Percentiles rank a stretch among this genome's conserved stretches.
These are phyloP conservation scores for Thermoascus crustaceus DNA, from an alignment of 2,329 filamentous ascomycete genomes.

Conservation along the genomic window DNA sequence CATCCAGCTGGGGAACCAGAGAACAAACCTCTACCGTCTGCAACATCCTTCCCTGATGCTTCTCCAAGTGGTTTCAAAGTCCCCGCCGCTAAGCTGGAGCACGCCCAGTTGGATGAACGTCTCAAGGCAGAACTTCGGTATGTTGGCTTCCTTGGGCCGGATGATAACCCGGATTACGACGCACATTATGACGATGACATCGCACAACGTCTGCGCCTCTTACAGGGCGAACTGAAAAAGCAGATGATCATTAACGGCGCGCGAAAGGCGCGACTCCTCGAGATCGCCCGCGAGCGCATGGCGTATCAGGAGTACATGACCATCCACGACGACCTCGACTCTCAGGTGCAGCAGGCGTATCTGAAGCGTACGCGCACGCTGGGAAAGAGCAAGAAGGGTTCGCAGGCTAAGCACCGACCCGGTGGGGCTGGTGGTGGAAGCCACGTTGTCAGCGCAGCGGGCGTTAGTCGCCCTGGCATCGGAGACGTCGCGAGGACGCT, in stretches of 20 bases:
- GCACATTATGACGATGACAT: slow-evolving; percentile 91
- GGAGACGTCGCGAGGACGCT: slow-evolving; percentile 84
- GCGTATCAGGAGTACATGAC: slow-evolving; percentile 95
- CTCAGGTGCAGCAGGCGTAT: slow-evolving; percentile 89
- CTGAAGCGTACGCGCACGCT: slow-evolving; percentile 91
- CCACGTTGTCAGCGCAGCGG: slow-evolving; percentile 38
- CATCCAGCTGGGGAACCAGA: slow-evolving; percentile 41
- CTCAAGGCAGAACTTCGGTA: slow-evolving; percentile 85
- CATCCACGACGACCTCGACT: slow-evolving; percentile 92
- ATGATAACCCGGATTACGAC: slow-evolving; percentile 69
- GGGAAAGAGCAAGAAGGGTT: slow-evolving; percentile 85
- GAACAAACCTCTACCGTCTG: slow-evolving; percentile 51
- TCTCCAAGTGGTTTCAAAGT: slow-evolving; percentile 71
- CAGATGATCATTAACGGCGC: slow-evolving; percentile 84
- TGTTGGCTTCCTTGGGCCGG: slow-evolving; percentile 73
- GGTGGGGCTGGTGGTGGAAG: slow-evolving; percentile 67
- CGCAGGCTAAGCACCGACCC: slow-evolving; percentile 49
- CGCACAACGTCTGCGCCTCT: slow-evolving; percentile 73
- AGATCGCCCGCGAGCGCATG: slow-evolving; percentile 85
- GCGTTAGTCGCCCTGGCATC: slow-evolving; percentile 53
- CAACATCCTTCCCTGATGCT: slow-evolving; percentile 72
- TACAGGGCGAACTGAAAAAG: slow-evolving; percentile 74
- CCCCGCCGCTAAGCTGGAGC: slow-evolving; percentile 70
- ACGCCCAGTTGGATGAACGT: slow-evolving; percentile 78
- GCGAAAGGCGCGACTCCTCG: slow-evolving; percentile 75